A percentile compares a stretch with the other conserved stretches of the same genome.
phyloP scores from a whole-genome alignment of 2,329 filamentous ascomycete genomes.

The Cyanodermella asteris region DNA sequence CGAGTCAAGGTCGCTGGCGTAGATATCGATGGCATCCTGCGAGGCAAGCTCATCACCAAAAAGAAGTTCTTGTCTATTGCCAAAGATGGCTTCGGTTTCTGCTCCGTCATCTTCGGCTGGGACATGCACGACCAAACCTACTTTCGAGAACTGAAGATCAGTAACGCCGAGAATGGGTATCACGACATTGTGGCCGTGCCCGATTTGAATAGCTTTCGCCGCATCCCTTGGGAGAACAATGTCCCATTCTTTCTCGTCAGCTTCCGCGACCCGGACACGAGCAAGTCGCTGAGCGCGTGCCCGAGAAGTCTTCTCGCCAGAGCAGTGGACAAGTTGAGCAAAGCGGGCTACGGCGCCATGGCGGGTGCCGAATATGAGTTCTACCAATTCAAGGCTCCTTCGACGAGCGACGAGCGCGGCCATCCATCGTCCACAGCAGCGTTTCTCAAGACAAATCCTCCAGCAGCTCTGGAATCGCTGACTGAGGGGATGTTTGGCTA shows the following conservation, averaged over 20 bases:
- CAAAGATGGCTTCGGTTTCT: conserved; percentile 72
- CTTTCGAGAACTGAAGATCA: conserved; percentile 62
- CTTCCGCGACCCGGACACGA: conserved; percentile 64
- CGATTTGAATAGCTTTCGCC: conserved; percentile 53
- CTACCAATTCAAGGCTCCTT: conserved; percentile 63
- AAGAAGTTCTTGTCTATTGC: conserved; percentile 75
- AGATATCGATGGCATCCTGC: conserved; percentile 69
- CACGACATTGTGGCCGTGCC: conserved; percentile 64
- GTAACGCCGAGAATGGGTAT: conserved; percentile 80
- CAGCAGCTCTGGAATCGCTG: conserved; percentile 50
- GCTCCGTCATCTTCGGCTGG: conserved; percentile 87
- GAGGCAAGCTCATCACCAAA: conserved; percentile 81
- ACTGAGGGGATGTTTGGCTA: conserved; percentile 96
- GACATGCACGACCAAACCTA: conserved; percentile 93
- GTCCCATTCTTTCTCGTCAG: conserved; percentile 68
- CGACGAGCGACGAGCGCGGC: conserved; percentile 27
- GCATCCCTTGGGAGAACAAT: conserved; percentile 80
- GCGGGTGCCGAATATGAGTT: conserved; percentile 92
- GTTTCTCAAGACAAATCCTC: conserved; percentile 53
- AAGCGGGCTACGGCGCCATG: conserved; percentile 58
- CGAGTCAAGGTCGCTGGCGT: conserved; percentile 75
- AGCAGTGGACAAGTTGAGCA: conserved; percentile 43
- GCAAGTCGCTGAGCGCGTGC: conserved; percentile 50
- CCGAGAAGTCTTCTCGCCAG: conserved; percentile 54
- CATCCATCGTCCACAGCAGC: conserved; percentile 48